A percentile compares a stretch with the other conserved stretches of the same genome.
phyloP scores from a whole-genome alignment of 352 stramenopile species.

The Phytopythium ostracodes region DNA sequence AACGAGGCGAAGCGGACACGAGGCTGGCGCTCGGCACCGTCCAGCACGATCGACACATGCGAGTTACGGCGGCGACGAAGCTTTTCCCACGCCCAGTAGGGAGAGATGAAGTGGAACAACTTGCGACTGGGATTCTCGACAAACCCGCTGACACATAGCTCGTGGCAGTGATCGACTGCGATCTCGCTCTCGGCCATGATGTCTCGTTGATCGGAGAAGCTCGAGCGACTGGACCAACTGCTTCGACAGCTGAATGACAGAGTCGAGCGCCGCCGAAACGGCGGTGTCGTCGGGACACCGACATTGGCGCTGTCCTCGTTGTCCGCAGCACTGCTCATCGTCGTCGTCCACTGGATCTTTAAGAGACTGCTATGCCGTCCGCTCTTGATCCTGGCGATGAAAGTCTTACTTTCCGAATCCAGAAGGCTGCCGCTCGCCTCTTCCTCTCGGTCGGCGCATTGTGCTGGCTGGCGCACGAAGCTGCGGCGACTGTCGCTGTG shows the following conservation, averaged over 20 bases:
- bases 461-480: neutral
- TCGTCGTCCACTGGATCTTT: conserved; percentile 23
- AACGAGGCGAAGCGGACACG: conserved; percentile 52
- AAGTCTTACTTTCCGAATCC: conserved; percentile 20
- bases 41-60: conserved; percentile 29
- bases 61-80: conserved; percentile 17
- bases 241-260: conserved; percentile 7
- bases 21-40: conserved; percentile 21
- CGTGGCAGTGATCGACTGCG: conserved; percentile 61
- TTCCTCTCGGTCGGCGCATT: neutral
- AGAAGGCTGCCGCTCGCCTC: neutral
- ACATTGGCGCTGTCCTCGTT: neutral
- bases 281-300: neutral
- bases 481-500: neutral
- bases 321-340: conserved; percentile 2
- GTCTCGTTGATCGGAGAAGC: conserved; percentile 22
- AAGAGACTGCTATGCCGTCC: conserved; percentile 26
- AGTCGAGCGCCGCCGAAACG: conserved; percentile 4
- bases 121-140: conserved; percentile 53
- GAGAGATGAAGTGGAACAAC: conserved; percentile 65
- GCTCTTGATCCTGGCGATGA: conserved; percentile 22
- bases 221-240: conserved; percentile 6
- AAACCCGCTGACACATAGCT: conserved; percentile 70
- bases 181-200: conserved; percentile 50
- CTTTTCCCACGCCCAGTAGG: conserved; percentile 47